phyloP scores from a whole-genome alignment of 257 asterid species.

The Solanum pimpinellifolium region DNA sequence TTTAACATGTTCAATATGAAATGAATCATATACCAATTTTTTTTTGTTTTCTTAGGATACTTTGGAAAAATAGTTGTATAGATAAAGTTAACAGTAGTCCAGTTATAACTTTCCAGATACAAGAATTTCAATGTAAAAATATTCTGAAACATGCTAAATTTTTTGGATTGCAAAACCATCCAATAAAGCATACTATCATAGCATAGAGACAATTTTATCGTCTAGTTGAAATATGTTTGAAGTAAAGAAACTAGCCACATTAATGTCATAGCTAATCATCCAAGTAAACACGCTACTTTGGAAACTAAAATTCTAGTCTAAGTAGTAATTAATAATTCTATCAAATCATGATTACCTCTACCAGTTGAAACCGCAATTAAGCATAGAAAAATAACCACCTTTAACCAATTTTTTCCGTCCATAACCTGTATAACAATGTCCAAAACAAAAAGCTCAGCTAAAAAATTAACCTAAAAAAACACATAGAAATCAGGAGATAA shows the following conservation, averaged over 20 bases:
- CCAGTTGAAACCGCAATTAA: constrained; percentile 14
- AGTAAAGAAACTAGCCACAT: background rate
- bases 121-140: background rate
- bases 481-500: background rate
- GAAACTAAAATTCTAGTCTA: background rate
- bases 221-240: background rate
- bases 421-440: constrained; percentile 5
- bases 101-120: background rate
- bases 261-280: background rate
- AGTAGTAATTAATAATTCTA: background rate
- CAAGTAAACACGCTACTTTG: background rate
- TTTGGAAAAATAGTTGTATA: background rate
- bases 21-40: background rate
- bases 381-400: constrained; percentile 13
- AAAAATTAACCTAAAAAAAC: background rate
- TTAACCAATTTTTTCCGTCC: constrained; percentile 16
- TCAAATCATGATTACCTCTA: constrained; percentile 15
- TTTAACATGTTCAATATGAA: background rate
- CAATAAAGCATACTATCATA: background rate
- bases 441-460: background rate
- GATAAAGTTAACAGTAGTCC: background rate
- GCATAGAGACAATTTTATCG: background rate
- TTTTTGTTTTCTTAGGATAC: background rate
- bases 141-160: background rate
- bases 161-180: background rate